A percentile compares a stretch with the other conserved stretches of the same genome.
phyloP scores from a whole-genome alignment of 2,329 filamentous ascomycete species.

The Phaeosphaeriaceae sp. region DNA sequence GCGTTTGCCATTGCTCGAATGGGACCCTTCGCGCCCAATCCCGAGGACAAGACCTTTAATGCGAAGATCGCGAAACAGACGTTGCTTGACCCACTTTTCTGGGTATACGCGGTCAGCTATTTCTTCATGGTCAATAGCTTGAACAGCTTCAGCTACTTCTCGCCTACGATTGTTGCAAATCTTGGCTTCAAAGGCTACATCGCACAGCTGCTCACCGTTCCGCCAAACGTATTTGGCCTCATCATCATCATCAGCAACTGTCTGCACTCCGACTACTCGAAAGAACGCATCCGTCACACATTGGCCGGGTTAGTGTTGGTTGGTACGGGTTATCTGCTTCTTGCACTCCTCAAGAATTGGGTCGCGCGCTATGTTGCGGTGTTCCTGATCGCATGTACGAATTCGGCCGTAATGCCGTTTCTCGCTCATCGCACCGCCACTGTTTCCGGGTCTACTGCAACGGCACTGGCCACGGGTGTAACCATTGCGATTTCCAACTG shows the following conservation, averaged over 20 bases:
- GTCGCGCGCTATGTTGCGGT: conserved; percentile 29
- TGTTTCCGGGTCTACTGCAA: conserved; percentile 28
- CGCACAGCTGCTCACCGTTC: conserved; percentile 71
- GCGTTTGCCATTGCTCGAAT: conserved; percentile 72
- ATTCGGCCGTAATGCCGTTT: conserved; percentile 28
- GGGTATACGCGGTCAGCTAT: conserved; percentile 56
- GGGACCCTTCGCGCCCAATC: conserved; percentile 52
- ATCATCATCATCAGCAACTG: conserved; percentile 48
- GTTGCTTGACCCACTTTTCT: conserved; percentile 59
- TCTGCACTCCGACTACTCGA: conserved; percentile 29
- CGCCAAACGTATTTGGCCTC: conserved; percentile 69
- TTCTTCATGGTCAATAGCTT: conserved; percentile 53
- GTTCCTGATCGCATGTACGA: conserved; percentile 30
- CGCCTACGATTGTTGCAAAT: conserved; percentile 70
- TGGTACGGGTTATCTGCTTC: conserved; percentile 24
- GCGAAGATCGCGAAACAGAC: conserved; percentile 55
- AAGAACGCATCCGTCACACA: conserved; percentile 27
- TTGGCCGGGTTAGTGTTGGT: conserved; percentile 22
- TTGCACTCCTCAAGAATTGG: conserved; percentile 27
- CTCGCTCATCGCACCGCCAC: conserved; percentile 28
- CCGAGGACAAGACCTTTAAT: conserved; percentile 53
- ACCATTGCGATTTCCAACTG: conserved; percentile 30
- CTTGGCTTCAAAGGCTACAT: conserved; percentile 62
- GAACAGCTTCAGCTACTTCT: conserved; percentile 53
- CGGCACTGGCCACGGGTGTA: conserved; percentile 28